A percentile compares a stretch with the other conserved stretches of the same genome.
These are phyloP conservation scores for Rhizophora apiculata DNA, from an alignment of 345 rosid species.

Conservation along the genomic window DNA sequence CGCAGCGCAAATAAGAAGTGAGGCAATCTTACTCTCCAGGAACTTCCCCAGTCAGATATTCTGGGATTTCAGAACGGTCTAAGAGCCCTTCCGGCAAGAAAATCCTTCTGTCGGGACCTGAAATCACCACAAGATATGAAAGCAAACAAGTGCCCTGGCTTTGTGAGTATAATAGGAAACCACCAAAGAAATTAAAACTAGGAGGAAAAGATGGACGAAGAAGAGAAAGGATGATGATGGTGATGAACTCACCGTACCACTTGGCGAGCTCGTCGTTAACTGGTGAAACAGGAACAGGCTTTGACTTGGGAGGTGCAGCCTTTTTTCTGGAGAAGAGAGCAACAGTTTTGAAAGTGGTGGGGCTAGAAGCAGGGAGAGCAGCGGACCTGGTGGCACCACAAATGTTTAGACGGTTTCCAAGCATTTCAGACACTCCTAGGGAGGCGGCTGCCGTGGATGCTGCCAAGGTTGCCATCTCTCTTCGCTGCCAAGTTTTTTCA, in stretches of 20 bases:
- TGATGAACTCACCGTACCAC: conserved; percentile 89
- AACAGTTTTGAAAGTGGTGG: conserved; percentile 63
- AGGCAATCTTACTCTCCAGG: conserved; percentile 80
- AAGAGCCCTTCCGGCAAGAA: conserved; percentile 93
- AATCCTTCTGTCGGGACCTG: conserved; percentile 97
- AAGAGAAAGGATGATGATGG: background rate
- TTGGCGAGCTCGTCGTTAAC: conserved; percentile 79
- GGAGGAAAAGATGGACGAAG: no score
- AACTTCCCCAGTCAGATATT: conserved; percentile 93
- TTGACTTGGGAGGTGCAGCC: conserved; percentile 58
- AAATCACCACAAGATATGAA: conserved; percentile 5
- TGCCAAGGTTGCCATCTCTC: conserved; percentile 48
- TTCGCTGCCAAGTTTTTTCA: background rate
- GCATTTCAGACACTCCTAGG: conserved; percentile 74
- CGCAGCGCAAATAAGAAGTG: background rate
- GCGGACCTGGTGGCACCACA: conserved; percentile 44
- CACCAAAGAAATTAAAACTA: background rate
- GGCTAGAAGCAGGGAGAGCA: conserved; percentile 51
- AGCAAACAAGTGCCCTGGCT: conserved; percentile 9
- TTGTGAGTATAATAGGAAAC: background rate
- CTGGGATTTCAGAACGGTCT: conserved; percentile 95
- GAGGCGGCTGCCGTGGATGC: conserved; percentile 64
- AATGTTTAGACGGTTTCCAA: conserved; percentile 69
- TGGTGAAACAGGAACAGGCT: conserved; percentile 48
- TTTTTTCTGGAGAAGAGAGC: conserved; percentile 87